A percentile compares a stretch with the other conserved stretches of the same genome.
phyloP scores from a whole-genome alignment of 2,329 filamentous ascomycete species.

The Fusarium humuli region DNA sequence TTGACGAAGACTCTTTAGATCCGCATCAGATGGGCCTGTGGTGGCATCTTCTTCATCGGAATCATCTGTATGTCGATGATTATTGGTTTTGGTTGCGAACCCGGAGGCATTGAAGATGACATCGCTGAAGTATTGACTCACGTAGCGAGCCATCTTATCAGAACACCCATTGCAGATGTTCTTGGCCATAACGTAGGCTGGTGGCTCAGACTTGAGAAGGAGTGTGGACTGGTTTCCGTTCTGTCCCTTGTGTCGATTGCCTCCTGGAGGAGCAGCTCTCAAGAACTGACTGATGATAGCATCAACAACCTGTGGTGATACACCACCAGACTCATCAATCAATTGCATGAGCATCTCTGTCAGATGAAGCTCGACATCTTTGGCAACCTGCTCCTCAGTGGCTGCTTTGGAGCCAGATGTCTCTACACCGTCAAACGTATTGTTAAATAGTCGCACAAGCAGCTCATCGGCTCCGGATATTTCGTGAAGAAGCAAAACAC shows the following conservation, averaged over 20 bases:
- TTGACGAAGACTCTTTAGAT: conserved; percentile 88
- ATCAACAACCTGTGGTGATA: conserved; percentile 87
- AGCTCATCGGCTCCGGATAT: conserved; percentile 84
- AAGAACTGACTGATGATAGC: conserved; percentile 96
- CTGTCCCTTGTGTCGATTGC: conserved; percentile 70
- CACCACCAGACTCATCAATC: conserved; percentile 82
- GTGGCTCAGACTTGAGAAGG: conserved; percentile 86
- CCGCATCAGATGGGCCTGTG: conserved; percentile 79
- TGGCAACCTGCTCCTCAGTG: conserved; percentile 84
- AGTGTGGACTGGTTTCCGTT: conserved; percentile 86
- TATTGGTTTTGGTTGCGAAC: conserved; percentile 66
- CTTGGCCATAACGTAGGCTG: conserved; percentile 96
- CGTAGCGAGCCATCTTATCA: conserved; percentile 94
- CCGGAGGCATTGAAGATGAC: conserved; percentile 90
- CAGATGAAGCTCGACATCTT: conserved; percentile 94
- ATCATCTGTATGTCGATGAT: conserved; percentile 69
- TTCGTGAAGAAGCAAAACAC: conserved; percentile 90
- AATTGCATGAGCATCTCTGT: conserved; percentile 85
- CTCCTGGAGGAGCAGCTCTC: conserved; percentile 79
- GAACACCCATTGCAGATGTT: conserved; percentile 89
- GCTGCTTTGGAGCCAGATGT: conserved; percentile 75
- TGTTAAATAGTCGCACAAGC: conserved; percentile 83
- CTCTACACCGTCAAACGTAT: conserved; percentile 92
- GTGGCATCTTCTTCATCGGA: conserved; percentile 71
- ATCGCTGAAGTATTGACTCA: conserved; percentile 96